A percentile compares a stretch with the other conserved stretches of the same genome.
Conservation (phyloP, 495 filamentous ascomycete species). For the Lineolata rhizophorae region DNA sequence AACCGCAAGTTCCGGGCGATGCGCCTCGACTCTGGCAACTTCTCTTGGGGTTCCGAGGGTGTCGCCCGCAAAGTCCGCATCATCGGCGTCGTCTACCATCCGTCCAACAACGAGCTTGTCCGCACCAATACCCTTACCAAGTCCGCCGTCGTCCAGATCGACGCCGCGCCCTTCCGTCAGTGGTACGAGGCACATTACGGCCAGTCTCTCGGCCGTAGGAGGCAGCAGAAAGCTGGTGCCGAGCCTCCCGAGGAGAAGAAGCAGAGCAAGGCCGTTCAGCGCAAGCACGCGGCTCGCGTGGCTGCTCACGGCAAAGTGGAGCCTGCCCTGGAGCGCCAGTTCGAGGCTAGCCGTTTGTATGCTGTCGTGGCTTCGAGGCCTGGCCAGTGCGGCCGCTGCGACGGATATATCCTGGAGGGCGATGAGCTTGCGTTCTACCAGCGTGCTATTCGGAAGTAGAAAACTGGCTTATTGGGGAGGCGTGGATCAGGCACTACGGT, state of each 20-base stretch:
- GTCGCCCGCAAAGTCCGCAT: constrained; percentile 96
- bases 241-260: constrained; percentile 35
- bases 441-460: constrained; percentile 95
- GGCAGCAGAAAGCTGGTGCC: constrained; percentile 43
- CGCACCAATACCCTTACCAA: constrained; percentile 99
- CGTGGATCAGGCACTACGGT: too few relatives aligned
- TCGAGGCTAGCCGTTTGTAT: constrained; percentile 92
- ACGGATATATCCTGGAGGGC: constrained; percentile 97
- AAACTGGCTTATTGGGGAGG: too few relatives aligned
- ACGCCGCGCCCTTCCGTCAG: constrained; percentile 95
- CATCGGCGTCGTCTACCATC: constrained; percentile 92
- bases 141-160: constrained; percentile 93
- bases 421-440: constrained; percentile 99
- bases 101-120: constrained; percentile 99
- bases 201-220: constrained; percentile 61
- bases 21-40: constrained; percentile 97
- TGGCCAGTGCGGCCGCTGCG: constrained; percentile 84
- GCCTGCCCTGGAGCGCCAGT: constrained; percentile 77
- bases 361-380: constrained; percentile 80
- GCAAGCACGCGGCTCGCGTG: constrained; percentile 82
- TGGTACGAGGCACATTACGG: constrained; percentile 99
- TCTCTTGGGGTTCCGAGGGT: constrained; percentile 96
- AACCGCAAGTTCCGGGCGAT: constrained; percentile 99
- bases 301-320: constrained; percentile 79
- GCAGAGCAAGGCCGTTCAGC: constrained; percentile 82